A percentile compares a stretch with the other conserved stretches of the same genome.
Evolutionary conservation across 2,329 filamentous ascomycete genomes (phyloP).

Genomic region (Alternaria arborescens): DNA sequence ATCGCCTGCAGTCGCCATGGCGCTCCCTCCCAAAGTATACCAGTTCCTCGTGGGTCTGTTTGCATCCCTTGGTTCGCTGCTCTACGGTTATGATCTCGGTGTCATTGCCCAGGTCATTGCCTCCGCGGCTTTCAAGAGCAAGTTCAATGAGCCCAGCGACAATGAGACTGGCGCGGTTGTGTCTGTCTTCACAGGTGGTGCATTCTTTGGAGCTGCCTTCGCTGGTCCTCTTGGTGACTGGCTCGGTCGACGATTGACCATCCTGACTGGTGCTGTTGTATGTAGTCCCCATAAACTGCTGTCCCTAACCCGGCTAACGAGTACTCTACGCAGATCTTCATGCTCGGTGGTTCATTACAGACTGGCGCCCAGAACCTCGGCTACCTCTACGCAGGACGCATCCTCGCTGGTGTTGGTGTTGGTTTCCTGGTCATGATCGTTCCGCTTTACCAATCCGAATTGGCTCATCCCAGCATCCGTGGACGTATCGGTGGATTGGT

Average conservation of each 20-base stretch:
- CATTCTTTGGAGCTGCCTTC: conserved; percentile 76
- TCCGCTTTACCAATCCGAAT: conserved; percentile 82
- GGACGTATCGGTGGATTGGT: conserved; percentile 78
- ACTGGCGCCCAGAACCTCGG: conserved; percentile 68
- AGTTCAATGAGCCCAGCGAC: too few relatives aligned
- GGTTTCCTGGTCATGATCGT: too few relatives aligned
- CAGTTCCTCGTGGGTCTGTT: conserved; percentile 68
- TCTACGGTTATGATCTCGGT: conserved; percentile 68
- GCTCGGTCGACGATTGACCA: conserved; percentile 75
- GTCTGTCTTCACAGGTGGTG: conserved; percentile 78
- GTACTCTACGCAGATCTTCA: too few relatives aligned
- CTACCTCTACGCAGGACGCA: conserved; percentile 75
- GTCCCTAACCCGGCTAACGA: too few relatives aligned
- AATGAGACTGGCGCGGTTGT: too few relatives aligned
- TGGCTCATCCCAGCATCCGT: conserved; percentile 80
- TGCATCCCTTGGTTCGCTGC: conserved; percentile 65
- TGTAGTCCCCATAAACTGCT: too few relatives aligned
- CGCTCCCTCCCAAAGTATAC: conserved; percentile 65
- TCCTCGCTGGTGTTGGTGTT: conserved; percentile 73
- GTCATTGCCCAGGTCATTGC: conserved; percentile 67
- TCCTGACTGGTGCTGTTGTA: too few relatives aligned
- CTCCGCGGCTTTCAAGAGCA: conserved; percentile 52
- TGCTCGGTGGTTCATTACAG: conserved; percentile 76
- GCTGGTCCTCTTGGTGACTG: conserved; percentile 71
- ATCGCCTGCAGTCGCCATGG: conserved; percentile 53